Percentiles rank a stretch among this genome's conserved stretches.
phyloP scores from a whole-genome alignment of 805 yeast genomes.

The Metschnikowia gelsemii region DNA sequence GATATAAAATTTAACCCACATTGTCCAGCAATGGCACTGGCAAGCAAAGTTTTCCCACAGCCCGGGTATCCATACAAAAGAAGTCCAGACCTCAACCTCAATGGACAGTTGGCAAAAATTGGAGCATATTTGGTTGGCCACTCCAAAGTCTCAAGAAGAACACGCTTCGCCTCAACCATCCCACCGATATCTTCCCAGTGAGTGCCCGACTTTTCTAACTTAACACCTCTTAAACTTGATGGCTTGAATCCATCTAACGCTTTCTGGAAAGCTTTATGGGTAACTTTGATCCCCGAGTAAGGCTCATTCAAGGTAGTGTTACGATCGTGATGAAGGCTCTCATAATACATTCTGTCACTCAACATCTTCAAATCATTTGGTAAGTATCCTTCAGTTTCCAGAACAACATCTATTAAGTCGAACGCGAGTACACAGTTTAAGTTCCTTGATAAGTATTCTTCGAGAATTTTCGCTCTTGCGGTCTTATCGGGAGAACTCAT shows the following conservation, averaged over 20 bases:
- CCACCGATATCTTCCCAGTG: conserved; percentile 94
- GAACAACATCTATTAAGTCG: conserved; percentile 45
- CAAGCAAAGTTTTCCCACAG: conserved; percentile 91
- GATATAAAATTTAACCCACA: conserved; percentile 93
- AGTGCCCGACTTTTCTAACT: conserved; percentile 70
- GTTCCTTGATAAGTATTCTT: conserved; percentile 33
- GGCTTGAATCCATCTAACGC: conserved; percentile 76
- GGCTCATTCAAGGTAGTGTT: neutral
- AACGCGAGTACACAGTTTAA: conserved; percentile 37
- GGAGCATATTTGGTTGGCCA: conserved; percentile 98
- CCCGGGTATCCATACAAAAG: conserved; percentile 95
- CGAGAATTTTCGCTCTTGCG: conserved; percentile 50
- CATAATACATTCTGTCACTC: conserved; percentile 67
- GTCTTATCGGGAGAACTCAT: conserved; percentile 69
- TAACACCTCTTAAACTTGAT: conserved; percentile 80
- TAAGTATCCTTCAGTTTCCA: conserved; percentile 85
- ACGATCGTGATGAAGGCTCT: conserved; percentile 23
- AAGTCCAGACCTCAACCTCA: conserved; percentile 85
- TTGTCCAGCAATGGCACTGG: conserved; percentile 90
- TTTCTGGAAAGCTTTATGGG: conserved; percentile 44
- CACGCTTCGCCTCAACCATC: conserved; percentile 66
- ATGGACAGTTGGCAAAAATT: conserved; percentile 84
- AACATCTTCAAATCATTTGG: conserved; percentile 78
- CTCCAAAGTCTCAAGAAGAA: conserved; percentile 83
- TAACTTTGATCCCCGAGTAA: conserved; percentile 11